A percentile compares a stretch with the other conserved stretches of the same genome.
phyloP scores from a whole-genome alignment of 306 rosid genomes.

The Cucumis hystrix region DNA sequence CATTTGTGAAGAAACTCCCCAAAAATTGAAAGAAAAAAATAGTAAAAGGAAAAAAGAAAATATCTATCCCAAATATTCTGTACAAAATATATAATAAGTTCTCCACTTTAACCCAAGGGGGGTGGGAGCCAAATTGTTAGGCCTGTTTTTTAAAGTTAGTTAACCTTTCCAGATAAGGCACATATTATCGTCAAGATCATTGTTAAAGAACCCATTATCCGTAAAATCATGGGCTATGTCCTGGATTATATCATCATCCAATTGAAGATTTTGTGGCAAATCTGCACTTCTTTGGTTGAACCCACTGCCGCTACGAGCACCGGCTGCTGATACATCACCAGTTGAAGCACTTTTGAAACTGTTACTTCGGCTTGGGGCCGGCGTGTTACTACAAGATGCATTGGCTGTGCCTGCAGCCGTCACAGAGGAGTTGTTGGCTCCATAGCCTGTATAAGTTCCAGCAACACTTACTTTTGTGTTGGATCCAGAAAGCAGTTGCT shows the following conservation, averaged over 20 bases:
- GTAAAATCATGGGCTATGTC: conserved; percentile 59
- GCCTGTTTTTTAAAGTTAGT: conserved; percentile 44
- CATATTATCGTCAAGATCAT: conserved; percentile 68
- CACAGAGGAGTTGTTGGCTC: conserved; percentile 28
- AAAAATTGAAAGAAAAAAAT: neutral
- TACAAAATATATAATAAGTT: conserved; percentile 33
- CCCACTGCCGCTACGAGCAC: conserved; percentile 44
- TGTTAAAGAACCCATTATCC: conserved; percentile 53
- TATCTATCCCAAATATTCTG: conserved; percentile 41
- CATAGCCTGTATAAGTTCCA: conserved; percentile 40
- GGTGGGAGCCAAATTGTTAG: conserved; percentile 27
- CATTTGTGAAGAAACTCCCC: conserved; percentile 11
- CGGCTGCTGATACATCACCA: conserved; percentile 52
- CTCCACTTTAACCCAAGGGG: conserved; percentile 27
- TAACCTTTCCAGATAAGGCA: conserved; percentile 70
- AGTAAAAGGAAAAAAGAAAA: conserved; percentile 5
- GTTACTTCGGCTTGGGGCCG: conserved; percentile 64
- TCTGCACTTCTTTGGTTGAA: conserved; percentile 65
- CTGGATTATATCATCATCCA: conserved; percentile 52
- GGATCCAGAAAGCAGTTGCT: conserved; percentile 37
- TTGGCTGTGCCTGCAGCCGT: conserved; percentile 26
- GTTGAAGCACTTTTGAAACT: conserved; percentile 78
- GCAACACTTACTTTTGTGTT: conserved; percentile 35
- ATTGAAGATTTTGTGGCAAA: conserved; percentile 40
- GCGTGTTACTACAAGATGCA: conserved; percentile 34